A percentile compares a stretch with the other conserved stretches of the same genome.
Conservation (phyloP, 768 basidiomycete species). For the Cystobasidium tubakii region DNA sequence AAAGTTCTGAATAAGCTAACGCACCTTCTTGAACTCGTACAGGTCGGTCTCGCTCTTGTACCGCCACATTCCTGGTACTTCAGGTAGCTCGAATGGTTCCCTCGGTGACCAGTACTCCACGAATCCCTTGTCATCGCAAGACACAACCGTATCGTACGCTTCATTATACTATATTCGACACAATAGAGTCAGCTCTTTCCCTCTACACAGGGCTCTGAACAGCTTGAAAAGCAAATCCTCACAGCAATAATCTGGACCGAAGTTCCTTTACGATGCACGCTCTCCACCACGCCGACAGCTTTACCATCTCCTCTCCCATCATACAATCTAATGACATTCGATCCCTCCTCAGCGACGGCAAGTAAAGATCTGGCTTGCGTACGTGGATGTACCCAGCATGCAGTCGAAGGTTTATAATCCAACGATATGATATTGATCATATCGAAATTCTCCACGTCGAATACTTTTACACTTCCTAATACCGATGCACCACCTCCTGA, state of each 20-base stretch:
- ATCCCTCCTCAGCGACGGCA: conserved; percentile 74
- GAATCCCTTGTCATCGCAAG: conserved; percentile 89
- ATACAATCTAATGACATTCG: conserved; percentile 75
- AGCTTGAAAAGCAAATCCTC: conserved; percentile 47
- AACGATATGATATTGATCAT: conserved; percentile 98
- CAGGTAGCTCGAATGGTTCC: conserved; percentile 81
- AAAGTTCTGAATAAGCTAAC: conserved; percentile 33
- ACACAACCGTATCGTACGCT: conserved; percentile 80
- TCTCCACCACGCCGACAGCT: conserved; percentile 69
- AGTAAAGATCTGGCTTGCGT: conserved; percentile 81
- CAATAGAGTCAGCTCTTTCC: too few relatives aligned
- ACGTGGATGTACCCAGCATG: conserved; percentile 88
- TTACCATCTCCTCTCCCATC: conserved; percentile 80
- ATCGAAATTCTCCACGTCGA: conserved; percentile 97
- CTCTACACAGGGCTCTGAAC: too few relatives aligned
- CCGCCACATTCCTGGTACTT: conserved; percentile 72
- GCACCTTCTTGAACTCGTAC: conserved; percentile 96
- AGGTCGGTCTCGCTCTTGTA: conserved; percentile 87
- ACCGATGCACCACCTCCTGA: conserved; percentile 22
- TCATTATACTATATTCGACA: conserved; percentile 67
- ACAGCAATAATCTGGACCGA: conserved; percentile 86
- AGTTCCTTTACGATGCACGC: conserved; percentile 62
- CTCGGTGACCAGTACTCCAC: conserved; percentile 91
- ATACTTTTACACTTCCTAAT: conserved; percentile 76
- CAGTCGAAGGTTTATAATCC: conserved; percentile 73